Base-by-base conservation (phyloP, 148 eudicot genomes). In the Nepenthes mirabilis region DNA sequence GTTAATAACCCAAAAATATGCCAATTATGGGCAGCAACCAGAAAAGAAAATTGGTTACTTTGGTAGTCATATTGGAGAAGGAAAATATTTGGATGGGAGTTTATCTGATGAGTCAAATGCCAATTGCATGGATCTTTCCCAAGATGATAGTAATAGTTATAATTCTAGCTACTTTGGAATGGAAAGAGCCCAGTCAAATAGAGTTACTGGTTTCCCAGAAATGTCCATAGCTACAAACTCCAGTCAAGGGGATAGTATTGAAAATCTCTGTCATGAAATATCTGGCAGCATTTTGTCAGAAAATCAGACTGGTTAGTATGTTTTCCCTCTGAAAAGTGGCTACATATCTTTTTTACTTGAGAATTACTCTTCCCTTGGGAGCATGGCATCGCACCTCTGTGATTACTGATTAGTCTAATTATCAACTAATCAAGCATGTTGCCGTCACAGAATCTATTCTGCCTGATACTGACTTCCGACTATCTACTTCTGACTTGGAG, bases 241-340 rank as follows among this genome's bases (percentile, higher is more conserved):
- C 6, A 3, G 11, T 47, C 75, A 62, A 61, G 36, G 63, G 36
- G 50, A 77, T 63, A 58, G 64, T 68, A 54, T 57, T 58, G 57
- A 64, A 43, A 70, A 65, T 59, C 50, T 54, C 37, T 59, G 66
- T 63, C 45, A 57, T 43, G 70, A 72, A 23, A 72, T 72, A 65
- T 78, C 69, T 63, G 69, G 57, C 34, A 63, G 78, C 58, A 57
- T 40, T 48, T 55, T 58, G 23, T 67, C 50, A 40, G 65, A 58
- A 47, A 72, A 78, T 47, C 68, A 70, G n/a, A 65, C 74, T 65
- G 80, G 78, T 74, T 63, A 77, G 77, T 72, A 23, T 11, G 6
- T 3, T 40, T 3, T 3, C 51, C 34, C 58, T 63, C 6, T 33
- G 50, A 48, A 23, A 65, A 32, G 37, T 11, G 10, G 14, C 11